A percentile compares a stretch with the other conserved stretches of the same genome.
Conservation (phyloP, 371 early-diverging fungal species). For the Haplosporangium sp. region DNA sequence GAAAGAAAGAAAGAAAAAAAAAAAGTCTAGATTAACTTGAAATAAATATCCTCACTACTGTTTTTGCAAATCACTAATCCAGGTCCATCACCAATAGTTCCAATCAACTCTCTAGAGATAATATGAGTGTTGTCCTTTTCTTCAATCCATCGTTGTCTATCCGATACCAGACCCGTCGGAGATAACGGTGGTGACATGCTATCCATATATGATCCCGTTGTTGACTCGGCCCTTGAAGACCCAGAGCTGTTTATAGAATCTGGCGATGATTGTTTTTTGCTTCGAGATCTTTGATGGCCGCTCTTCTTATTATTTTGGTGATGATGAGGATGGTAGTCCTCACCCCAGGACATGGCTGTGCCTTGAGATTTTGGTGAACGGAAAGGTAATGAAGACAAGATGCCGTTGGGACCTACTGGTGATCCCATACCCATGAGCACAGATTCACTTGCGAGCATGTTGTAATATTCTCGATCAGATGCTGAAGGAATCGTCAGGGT, state of each 20-base stretch:
- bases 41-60: constrained; percentile 40
- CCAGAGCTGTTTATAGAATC: constrained; percentile 16
- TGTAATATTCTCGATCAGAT: constrained; percentile 22
- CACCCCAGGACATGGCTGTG: constrained; percentile 22
- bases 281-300: neutral
- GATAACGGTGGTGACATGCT: neutral
- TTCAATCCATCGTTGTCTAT: constrained; percentile 11
- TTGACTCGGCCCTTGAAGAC: constrained; percentile 22
- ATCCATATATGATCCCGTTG: constrained; percentile 16
- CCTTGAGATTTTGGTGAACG: constrained; percentile 5
- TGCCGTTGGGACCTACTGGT: too few species aligned
- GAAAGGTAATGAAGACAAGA: too few species aligned
- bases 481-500: constrained; percentile 25
- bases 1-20: neutral
- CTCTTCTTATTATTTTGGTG: too few species aligned
- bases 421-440: neutral
- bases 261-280: constrained; percentile 4
- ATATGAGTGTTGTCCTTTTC: constrained; percentile 25
- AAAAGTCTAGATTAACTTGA: constrained; percentile 23
- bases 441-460: neutral
- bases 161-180: neutral
- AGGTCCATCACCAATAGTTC: constrained; percentile 39
- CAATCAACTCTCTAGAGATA: constrained; percentile 45
- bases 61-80: constrained; percentile 51
- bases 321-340: constrained; percentile 6